Evolutionary conservation across 2,329 filamentous ascomycete genomes (phyloP), one percentile per base, ranked within the genome.

Genomic region (Bipolaris oryzae): DNA sequence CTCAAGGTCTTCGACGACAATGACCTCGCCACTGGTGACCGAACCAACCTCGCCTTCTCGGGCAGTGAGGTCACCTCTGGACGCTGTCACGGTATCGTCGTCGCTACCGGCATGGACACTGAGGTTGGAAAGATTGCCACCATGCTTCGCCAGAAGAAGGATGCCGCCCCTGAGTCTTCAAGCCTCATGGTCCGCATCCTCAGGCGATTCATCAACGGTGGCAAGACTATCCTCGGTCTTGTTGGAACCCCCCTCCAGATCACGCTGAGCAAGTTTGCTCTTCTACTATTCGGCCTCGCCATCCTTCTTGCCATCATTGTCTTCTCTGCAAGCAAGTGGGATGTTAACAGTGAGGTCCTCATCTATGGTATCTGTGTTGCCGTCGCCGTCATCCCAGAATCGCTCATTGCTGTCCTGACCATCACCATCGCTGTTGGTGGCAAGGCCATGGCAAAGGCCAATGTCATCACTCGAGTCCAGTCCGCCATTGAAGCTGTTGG

Each of bases 211-310:
- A 66, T 68, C 47, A 75, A 58, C 44, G 77, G 65, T 55, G 64
- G 77, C 44, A 81, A 79, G 69, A 76, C 76, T 15, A 79, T 91
- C 68, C 79, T 90, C 7, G 88, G 88, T 49, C 82, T 90, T 57
- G 83, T 90, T 52, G 92, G 92, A 47, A 96, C 92, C 1, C 92
- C 92, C 0, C 81, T 96, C 43, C 91, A 96, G 78, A 88, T 89
- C 63, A 94, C 91, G 70, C 82, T 96, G 49, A 91, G 89, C 78
- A 92, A 93, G 76, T 88, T 96, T 69, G 92, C 92, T 25, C 87
- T 56, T 23, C 53, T 56, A 35, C 53, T 56, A 18, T 56, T 56
- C 15, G 48, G 82, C 44, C 84, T 92, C 48, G 92, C 88, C 2
- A 83, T 91, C 11, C 67, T 90, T 23, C 88, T 87, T 59, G 87